Conservation (phyloP, 148 eudicot species). For the Amaranthus palmeri region DNA sequence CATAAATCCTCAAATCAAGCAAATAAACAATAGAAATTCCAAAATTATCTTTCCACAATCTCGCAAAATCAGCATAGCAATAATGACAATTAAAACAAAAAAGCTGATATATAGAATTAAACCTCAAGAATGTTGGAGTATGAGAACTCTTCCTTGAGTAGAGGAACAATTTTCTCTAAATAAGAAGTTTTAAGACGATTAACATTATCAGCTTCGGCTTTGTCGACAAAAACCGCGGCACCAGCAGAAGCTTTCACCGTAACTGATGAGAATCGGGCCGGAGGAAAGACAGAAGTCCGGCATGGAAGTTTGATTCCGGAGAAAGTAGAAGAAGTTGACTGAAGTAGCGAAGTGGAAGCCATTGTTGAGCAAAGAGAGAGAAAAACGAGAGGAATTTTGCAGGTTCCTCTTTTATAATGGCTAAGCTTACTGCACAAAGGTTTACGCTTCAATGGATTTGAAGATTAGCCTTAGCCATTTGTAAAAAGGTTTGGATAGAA, state of each 20-base stretch:
- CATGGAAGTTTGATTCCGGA: slow-evolving; percentile 36
- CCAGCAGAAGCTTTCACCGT: slow-evolving; percentile 48
- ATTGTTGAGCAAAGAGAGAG: slow-evolving; percentile 20
- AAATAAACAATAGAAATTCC: too few species aligned
- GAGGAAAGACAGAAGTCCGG: slow-evolving; percentile 3
- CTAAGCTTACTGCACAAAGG: neutral
- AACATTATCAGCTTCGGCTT: slow-evolving; percentile 55
- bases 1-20: neutral
- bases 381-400: neutral
- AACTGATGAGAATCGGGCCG: slow-evolving; percentile 13
- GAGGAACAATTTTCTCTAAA: slow-evolving; percentile 59
- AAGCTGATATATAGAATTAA: slow-evolving; percentile 1
- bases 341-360: slow-evolving; percentile 62
- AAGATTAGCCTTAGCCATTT: slow-evolving; percentile 20
- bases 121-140: slow-evolving; percentile 88
- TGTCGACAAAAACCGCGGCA: slow-evolving; percentile 56
- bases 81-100: neutral
- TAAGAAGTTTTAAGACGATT: slow-evolving; percentile 62
- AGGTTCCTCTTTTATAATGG: neutral
- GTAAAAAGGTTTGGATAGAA: neutral
- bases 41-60: too few species aligned
- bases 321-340: slow-evolving; percentile 59
- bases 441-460: neutral
- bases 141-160: slow-evolving; percentile 76
- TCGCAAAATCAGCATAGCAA: neutral